These are phyloP conservation scores for Scenedesmus sp. DNA, from an alignment of 163 green algal genomes.

Conservation along the genomic window DNA sequence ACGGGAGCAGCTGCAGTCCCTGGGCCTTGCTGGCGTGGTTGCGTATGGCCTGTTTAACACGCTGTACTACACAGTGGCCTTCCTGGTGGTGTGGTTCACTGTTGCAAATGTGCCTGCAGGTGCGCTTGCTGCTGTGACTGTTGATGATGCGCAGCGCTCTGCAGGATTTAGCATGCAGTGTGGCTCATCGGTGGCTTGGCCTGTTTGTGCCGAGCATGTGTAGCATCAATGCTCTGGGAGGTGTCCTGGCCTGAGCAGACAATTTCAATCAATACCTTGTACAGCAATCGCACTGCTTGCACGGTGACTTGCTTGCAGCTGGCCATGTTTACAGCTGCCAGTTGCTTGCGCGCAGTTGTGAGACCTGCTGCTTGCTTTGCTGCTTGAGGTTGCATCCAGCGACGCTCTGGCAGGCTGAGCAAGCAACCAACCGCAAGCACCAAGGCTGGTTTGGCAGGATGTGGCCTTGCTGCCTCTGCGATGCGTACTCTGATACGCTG, in stretches of 20 bases:
- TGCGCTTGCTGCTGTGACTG: neutral
- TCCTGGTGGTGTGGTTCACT: conserved; percentile 64
- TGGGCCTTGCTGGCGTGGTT: conserved; percentile 65
- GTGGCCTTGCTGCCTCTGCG: neutral
- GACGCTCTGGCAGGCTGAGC: neutral
- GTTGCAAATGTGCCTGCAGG: conserved; percentile 58
- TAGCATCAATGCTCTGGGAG: too few relatives aligned
- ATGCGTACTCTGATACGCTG: too few relatives aligned
- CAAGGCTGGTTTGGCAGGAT: neutral
- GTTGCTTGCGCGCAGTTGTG: too few relatives aligned
- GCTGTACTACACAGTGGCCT: conserved; percentile 75
- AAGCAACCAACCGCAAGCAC: neutral
- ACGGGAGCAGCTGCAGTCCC: conserved; percentile 44
- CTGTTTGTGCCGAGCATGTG: too few relatives aligned
- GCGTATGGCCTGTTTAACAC: conserved; percentile 79
- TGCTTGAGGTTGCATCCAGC: too few relatives aligned
- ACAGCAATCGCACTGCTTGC: too few relatives aligned
- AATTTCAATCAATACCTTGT: too few relatives aligned
- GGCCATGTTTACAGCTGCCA: too few relatives aligned
- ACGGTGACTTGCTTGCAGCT: too few relatives aligned
- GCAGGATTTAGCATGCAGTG: neutral
- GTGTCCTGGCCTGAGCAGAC: too few relatives aligned
- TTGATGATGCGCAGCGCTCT: neutral
- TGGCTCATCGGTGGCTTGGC: too few relatives aligned
- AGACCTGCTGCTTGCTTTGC: too few relatives aligned